Conservation (phyloP, 2,329 filamentous ascomycete species). For the Colletotrichum caudatum region DNA sequence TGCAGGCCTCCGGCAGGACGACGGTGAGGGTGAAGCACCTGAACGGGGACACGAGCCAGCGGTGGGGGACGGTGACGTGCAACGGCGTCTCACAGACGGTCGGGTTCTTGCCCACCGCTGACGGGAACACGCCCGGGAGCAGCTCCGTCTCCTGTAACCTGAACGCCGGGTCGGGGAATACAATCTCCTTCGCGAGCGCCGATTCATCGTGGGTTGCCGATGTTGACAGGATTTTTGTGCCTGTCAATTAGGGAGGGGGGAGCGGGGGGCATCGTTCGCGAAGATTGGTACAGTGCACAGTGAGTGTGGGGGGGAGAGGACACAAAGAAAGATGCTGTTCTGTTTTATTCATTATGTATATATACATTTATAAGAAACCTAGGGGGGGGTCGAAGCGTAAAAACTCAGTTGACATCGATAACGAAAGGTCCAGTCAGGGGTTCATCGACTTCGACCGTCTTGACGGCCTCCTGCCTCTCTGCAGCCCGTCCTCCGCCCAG, state of each 20-base stretch:
- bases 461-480: constrained; percentile 29
- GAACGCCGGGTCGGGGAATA: constrained; percentile 60
- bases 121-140: constrained; percentile 55
- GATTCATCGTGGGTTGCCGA: constrained; percentile 58
- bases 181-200: constrained; percentile 60
- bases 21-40: constrained; percentile 67
- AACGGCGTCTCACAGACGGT: constrained; percentile 65
- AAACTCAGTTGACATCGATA: constrained; percentile 20
- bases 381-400: neutral
- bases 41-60: constrained; percentile 66
- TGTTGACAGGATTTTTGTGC: constrained; percentile 67
- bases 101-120: constrained; percentile 66
- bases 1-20: constrained; percentile 57
- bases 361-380: neutral
- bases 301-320: neutral
- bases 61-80: constrained; percentile 67
- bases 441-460: constrained; percentile 44
- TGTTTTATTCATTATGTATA: constrained; percentile 1
- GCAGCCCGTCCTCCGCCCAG: constrained; percentile 46
- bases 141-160: constrained; percentile 63
- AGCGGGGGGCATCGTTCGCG: neutral
- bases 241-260: constrained; percentile 46
- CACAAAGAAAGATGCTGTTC: neutral
- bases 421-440: constrained; percentile 43
- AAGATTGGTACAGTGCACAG: neutral